Conservation (phyloP, 2,329 filamentous ascomycete species). For the Thielaviopsis euricoi region DNA sequence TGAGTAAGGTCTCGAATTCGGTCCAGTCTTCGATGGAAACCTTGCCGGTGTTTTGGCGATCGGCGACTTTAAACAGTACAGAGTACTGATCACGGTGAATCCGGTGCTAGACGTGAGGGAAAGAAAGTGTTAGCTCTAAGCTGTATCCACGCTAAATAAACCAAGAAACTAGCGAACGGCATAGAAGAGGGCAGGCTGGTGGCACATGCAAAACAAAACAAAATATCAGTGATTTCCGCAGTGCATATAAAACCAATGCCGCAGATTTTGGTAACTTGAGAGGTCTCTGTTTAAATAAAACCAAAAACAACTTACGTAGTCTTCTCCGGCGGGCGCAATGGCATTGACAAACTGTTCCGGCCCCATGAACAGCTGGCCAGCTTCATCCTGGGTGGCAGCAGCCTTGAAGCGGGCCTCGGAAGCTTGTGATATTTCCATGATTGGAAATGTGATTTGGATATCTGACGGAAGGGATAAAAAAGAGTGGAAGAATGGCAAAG, state of each 20-base stretch:
- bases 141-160: not conserved
- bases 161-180: not conserved
- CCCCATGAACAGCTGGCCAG: constrained; percentile 65
- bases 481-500: not conserved
- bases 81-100: constrained; percentile 93
- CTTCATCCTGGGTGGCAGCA: constrained; percentile 59
- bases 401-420: constrained; percentile 54
- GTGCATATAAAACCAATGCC: not conserved
- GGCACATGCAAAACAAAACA: not conserved
- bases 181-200: not conserved
- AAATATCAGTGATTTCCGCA: not conserved
- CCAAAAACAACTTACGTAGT: constrained; percentile 57
- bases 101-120: constrained; percentile 58
- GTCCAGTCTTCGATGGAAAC: constrained; percentile 76
- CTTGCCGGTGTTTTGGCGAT: constrained; percentile 56
- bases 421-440: constrained; percentile 8
- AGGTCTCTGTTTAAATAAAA: not conserved
- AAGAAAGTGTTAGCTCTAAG: not conserved
- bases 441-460: not conserved
- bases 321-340: constrained; percentile 69
- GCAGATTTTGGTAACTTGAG: not conserved
- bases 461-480: not conserved
- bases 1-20: constrained; percentile 83
- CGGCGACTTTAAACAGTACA: constrained; percentile 82
- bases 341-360: constrained; percentile 82